Conservation (phyloP, 1,139 yeast species). For the Eremothecium coryli region DNA sequence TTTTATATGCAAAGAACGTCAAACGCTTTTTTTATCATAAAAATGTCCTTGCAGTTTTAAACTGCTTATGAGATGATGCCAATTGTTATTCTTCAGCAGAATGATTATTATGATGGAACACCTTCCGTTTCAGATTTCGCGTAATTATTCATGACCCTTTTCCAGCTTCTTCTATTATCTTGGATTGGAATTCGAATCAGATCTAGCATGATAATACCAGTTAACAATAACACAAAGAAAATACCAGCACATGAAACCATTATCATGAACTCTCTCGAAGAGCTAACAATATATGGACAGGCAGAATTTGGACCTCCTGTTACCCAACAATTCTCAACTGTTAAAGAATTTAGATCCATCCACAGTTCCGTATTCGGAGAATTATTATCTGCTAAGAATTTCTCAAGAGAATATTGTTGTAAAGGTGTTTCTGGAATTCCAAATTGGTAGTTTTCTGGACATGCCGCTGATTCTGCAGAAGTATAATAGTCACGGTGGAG, state of each 20-base stretch:
- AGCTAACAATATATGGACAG: constrained; percentile 67
- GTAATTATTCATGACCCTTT: constrained; percentile 36
- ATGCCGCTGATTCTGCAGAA: constrained; percentile 33
- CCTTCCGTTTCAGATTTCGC: constrained; percentile 49
- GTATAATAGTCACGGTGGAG: background rate
- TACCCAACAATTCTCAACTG: constrained; percentile 73
- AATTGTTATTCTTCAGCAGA: too few species aligned
- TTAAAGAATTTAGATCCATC: constrained; percentile 78
- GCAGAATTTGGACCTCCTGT: constrained; percentile 68
- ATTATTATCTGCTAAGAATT: constrained; percentile 15
- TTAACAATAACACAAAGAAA: constrained; percentile 43
- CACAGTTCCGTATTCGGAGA: constrained; percentile 37
- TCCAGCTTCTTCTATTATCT: constrained; percentile 50
- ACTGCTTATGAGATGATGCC: too few species aligned
- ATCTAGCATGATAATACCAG: constrained; percentile 35
- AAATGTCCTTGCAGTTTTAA: too few species aligned
- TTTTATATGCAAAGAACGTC: too few species aligned
- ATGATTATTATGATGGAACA: constrained; percentile 48
- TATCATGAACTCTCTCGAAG: constrained; percentile 48
- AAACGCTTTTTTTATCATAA: too few species aligned
- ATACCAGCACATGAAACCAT: constrained; percentile 60
- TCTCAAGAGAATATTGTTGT: constrained; percentile 35
- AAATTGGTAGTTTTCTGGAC: constrained; percentile 46
- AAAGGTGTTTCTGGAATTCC: constrained; percentile 49
- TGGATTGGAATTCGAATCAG: constrained; percentile 41